A percentile compares a stretch with the other conserved stretches of the same genome.
phyloP scores from a whole-genome alignment of 768 basidiomycete genomes.

The Xerocomellus chrysenteron region DNA sequence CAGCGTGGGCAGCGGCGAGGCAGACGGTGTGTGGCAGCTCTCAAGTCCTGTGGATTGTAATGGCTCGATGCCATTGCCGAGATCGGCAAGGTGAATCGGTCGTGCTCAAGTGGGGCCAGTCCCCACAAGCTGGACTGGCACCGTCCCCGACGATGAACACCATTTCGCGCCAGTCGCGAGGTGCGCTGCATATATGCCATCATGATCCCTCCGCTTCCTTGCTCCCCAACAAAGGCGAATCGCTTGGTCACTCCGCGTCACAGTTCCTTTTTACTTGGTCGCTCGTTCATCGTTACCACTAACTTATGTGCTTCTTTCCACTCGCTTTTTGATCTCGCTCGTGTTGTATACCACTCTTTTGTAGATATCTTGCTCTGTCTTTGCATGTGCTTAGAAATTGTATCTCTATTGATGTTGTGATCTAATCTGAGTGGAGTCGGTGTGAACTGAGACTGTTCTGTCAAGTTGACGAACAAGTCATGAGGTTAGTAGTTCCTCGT shows the following conservation, averaged over 20 bases:
- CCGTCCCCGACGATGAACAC: background rate
- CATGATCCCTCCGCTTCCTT: background rate
- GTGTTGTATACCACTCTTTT: constrained; percentile 14
- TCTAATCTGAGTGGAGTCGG: background rate
- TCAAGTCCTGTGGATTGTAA: background rate
- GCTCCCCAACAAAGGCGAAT: background rate
- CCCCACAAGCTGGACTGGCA: constrained; percentile 8
- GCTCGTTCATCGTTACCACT: constrained; percentile 5
- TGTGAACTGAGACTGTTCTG: too few relatives aligned
- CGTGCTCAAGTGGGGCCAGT: constrained; percentile 6
- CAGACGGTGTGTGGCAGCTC: background rate
- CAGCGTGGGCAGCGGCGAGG: background rate
- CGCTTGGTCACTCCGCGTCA: background rate
- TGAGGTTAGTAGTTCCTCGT: too few relatives aligned
- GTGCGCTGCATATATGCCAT: background rate
- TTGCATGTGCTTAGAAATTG: constrained; percentile 1
- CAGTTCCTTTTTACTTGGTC: background rate
- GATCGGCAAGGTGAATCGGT: too few relatives aligned
- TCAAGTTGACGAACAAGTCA: background rate
- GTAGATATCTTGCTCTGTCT: background rate
- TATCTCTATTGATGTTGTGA: background rate
- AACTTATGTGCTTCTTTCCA: constrained; percentile 14
- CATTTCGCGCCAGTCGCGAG: constrained; percentile 13
- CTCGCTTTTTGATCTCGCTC: constrained; percentile 7
- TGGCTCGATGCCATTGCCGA: constrained; percentile 17